Evolutionary conservation across 1,139 yeast species (phyloP), one percentile per base, ranked within the genome.

Genomic region (Petasospora fabianii): DNA sequence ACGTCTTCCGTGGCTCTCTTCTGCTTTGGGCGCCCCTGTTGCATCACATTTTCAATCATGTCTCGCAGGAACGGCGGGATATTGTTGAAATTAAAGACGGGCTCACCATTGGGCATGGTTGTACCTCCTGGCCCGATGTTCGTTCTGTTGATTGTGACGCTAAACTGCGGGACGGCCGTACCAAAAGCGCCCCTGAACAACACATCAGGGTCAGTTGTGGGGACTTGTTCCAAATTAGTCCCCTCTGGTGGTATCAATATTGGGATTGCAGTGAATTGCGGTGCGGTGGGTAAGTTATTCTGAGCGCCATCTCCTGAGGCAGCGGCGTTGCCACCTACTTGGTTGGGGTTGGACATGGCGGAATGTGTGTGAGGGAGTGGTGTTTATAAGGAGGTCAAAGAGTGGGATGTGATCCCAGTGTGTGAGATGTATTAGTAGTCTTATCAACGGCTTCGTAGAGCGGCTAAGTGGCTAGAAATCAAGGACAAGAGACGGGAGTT

Each of bases 1-100:
- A 48, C 50, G 21, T 48, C 47, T 17, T 44, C 47, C 3, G 50
- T 40, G 12, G 54, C 54, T 17, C 38, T 41, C 33, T 38, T 43
- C 18, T 34, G 39, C 12, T n/a, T 13, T n/a, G n/a, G n/a, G n/a
- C n/a, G n/a, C n/a, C n/a, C n/a, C n/a, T 26, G 28, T 26, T 26
- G 42, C 35, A 42, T 32, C 7, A 38, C 36, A 13, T 21, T 26
- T 22, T 46, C 48, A 7, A 46, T 40, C 29, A 47, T 21, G 10
- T 43, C 49, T 27, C 50, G 36, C 3, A 47, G 34, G 24, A 34
- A 22, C 1, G 36, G 35, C 7, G 50, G 50, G n/a, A 47, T 28
- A 36, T 45, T 47, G 24, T 26, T 35, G 15, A 47, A 34, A 29
- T 41, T 45, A 41, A 47, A 47, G 9, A 47, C 41, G 7, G 44